Evolutionary conservation across 345 rosid genomes (phyloP).

Genomic region (Gossypium longicalyx): DNA sequence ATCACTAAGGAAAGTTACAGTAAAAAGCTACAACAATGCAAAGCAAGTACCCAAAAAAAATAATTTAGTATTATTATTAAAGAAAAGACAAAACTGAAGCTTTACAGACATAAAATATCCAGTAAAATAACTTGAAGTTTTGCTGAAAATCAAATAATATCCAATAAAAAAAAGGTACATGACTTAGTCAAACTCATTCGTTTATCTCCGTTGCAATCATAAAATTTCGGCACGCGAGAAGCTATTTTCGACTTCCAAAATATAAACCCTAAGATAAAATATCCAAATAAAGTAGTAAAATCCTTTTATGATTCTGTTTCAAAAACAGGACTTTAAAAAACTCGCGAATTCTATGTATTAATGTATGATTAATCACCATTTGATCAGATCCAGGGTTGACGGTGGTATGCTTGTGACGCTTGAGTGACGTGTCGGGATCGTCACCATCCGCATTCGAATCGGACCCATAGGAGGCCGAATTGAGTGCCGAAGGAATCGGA

Average conservation of each 20-base stretch:
- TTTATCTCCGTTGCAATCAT: slow-evolving; percentile 35
- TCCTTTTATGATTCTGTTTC: background rate
- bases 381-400: slow-evolving; percentile 49
- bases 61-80: slow-evolving; percentile 2
- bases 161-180: slow-evolving; percentile 15
- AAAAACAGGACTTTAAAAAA: background rate
- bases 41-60: slow-evolving; percentile 33
- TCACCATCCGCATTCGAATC: slow-evolving; percentile 40
- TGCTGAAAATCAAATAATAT: slow-evolving; percentile 28
- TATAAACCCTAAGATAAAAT: background rate
- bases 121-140: slow-evolving; percentile 24
- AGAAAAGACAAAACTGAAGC: slow-evolving; percentile 29
- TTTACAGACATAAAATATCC: slow-evolving; percentile 46
- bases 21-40: slow-evolving; percentile 21
- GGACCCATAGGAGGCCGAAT: slow-evolving; percentile 33
- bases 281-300: background rate
- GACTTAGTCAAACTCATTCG: slow-evolving; percentile 62
- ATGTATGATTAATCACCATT: slow-evolving; percentile 37
- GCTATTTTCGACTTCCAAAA: slow-evolving; percentile 14
- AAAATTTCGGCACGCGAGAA: slow-evolving; percentile 49
- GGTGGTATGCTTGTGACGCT: slow-evolving; percentile 34
- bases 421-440: slow-evolving; percentile 34
- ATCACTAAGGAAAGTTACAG: slow-evolving; percentile 26
- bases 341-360: background rate
- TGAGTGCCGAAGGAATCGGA: slow-evolving; percentile 18